Percentiles rank a stretch among this genome's conserved stretches.
phyloP scores from a whole-genome alignment of 1,139 yeast species.

The Sugiyamaella japonica region DNA sequence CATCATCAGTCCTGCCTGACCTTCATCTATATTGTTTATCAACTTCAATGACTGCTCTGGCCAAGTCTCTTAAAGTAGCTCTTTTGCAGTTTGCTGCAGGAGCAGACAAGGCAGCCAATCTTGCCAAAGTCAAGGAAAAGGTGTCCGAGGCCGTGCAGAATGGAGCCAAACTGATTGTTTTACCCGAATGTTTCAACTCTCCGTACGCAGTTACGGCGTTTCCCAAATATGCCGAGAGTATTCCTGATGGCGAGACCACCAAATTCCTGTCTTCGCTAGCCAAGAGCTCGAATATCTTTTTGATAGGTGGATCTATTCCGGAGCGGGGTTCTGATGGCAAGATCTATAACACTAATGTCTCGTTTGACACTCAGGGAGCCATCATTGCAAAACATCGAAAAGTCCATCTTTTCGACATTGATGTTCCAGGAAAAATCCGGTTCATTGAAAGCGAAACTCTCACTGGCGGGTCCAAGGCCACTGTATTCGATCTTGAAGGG shows the following conservation, averaged over 20 bases:
- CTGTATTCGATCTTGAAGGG: constrained; percentile 67
- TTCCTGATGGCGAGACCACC: constrained; percentile 70
- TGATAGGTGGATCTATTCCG: constrained; percentile 92
- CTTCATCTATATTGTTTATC: no score
- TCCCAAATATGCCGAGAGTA: constrained; percentile 76
- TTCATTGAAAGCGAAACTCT: constrained; percentile 79
- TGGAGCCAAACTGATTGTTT: constrained; percentile 55
- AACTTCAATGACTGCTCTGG: constrained; percentile 23
- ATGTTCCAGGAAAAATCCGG: constrained; percentile 83
- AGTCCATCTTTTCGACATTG: constrained; percentile 86
- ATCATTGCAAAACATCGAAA: constrained; percentile 85
- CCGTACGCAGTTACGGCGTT: constrained; percentile 90
- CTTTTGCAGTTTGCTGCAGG: constrained; percentile 77
- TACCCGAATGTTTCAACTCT: constrained; percentile 93
- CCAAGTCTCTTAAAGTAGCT: constrained; percentile 58
- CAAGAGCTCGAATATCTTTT: constrained; percentile 54
- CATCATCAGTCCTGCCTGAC: background rate
- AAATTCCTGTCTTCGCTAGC: constrained; percentile 63
- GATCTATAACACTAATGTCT: constrained; percentile 77
- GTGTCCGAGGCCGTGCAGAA: constrained; percentile 54
- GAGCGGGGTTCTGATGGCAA: constrained; percentile 61
- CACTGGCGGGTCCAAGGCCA: constrained; percentile 75
- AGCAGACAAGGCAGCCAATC: constrained; percentile 63
- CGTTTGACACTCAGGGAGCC: constrained; percentile 69
- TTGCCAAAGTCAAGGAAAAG: constrained; percentile 54